Percentiles rank a stretch among this genome's conserved stretches.
phyloP scores from a whole-genome alignment of 306 rosid species.

The Amphicarpaea edgeworthii region DNA sequence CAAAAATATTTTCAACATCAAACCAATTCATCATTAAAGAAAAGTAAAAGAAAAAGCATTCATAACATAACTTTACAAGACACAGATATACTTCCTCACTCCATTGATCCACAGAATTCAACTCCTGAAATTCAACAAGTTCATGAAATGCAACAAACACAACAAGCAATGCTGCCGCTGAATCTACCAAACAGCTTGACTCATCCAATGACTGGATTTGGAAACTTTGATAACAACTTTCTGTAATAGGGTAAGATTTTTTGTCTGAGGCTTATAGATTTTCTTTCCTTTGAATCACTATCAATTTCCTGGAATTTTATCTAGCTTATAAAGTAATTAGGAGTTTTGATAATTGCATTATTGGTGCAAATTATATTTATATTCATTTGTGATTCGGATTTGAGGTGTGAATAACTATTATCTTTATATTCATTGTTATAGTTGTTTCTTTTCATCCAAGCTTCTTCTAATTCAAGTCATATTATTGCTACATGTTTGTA shows the following conservation, averaged over 20 bases:
- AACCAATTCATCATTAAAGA: accelerated
- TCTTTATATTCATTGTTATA: too few relatives aligned
- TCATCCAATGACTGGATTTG: background rate
- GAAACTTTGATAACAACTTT: too few relatives aligned
- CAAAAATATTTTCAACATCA: background rate
- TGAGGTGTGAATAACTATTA: too few relatives aligned
- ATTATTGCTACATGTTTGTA: background rate
- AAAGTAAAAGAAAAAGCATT: background rate
- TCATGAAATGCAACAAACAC: too few relatives aligned
- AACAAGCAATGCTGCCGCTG: background rate
- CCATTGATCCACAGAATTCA: background rate
- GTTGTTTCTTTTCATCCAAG: too few relatives aligned
- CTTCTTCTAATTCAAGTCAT: background rate
- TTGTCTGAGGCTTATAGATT: too few relatives aligned
- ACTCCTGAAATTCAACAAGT: background rate
- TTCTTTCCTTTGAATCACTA: too few relatives aligned
- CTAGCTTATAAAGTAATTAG: too few relatives aligned
- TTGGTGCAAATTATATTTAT: background rate
- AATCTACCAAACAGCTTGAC: background rate
- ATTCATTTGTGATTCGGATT: too few relatives aligned
- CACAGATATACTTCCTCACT: background rate
- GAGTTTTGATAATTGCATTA: background rate
- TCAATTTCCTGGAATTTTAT: too few relatives aligned
- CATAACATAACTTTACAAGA: background rate
- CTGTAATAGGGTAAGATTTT: too few relatives aligned